phyloP scores from a whole-genome alignment of 2,329 filamentous ascomycete species.

The Pseudogymnoascus sp. region DNA sequence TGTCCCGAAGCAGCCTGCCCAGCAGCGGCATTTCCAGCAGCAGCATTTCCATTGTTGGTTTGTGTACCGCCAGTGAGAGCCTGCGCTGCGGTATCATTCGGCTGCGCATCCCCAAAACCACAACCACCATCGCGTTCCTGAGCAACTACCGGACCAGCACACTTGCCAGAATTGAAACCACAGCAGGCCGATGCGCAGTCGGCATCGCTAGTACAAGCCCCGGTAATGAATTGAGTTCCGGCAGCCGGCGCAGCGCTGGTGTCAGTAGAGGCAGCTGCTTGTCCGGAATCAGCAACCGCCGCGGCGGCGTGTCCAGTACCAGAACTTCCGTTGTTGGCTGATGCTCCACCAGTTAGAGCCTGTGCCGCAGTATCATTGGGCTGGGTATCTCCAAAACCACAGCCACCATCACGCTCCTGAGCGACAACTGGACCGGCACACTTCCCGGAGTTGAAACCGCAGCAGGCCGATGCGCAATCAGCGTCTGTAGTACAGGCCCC shows the following conservation, averaged over 20 bases:
- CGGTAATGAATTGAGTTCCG: slow-evolving; percentile 13
- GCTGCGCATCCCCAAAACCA: slow-evolving; percentile 22
- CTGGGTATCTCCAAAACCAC: slow-evolving; percentile 24
- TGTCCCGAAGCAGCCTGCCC: too few species aligned
- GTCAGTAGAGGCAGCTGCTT: slow-evolving; percentile 29
- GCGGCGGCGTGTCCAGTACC: slow-evolving; percentile 23
- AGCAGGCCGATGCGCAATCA: slow-evolving; percentile 15
- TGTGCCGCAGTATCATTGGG: slow-evolving; percentile 15
- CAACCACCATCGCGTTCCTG: slow-evolving; percentile 31
- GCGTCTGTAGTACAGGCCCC: slow-evolving; percentile 22
- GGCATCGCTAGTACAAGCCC: slow-evolving; percentile 14
- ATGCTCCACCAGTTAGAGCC: slow-evolving; percentile 11
- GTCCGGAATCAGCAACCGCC: slow-evolving; percentile 8
- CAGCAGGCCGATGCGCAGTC: slow-evolving; percentile 15
- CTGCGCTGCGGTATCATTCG: slow-evolving; percentile 14
- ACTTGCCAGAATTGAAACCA: slow-evolving; percentile 24
- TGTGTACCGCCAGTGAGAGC: slow-evolving; percentile 8
- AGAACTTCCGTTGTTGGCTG: not conserved
- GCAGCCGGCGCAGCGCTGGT: slow-evolving; percentile 20
- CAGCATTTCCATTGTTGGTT: not conserved
- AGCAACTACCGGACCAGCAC: slow-evolving; percentile 28
- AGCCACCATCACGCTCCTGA: slow-evolving; percentile 30
- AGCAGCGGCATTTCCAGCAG: too few species aligned
- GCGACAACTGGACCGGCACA: slow-evolving; percentile 30
- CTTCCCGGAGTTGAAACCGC: slow-evolving; percentile 22